These are phyloP conservation scores for Crucihimalaya himalaica DNA, from an alignment of 345 rosid genomes.

Conservation along the genomic window DNA sequence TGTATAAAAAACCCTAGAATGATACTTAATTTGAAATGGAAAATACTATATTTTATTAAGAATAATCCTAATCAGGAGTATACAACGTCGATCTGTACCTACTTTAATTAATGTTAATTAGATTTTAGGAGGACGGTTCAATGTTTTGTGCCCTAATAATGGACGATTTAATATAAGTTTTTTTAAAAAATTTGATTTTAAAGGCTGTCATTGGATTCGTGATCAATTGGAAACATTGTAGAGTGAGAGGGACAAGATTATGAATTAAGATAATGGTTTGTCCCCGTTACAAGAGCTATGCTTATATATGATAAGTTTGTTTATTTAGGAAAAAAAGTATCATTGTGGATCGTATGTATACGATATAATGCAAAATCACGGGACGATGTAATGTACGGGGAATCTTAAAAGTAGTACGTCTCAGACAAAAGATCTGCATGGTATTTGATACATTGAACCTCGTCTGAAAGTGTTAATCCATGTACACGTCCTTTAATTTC, in stretches of 20 bases:
- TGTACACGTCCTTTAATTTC: neutral
- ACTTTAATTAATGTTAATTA: constrained; percentile 2
- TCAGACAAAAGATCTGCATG: constrained; percentile 30
- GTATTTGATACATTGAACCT: constrained; percentile 37
- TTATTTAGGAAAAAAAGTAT: neutral
- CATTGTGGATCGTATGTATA: constrained; percentile 1
- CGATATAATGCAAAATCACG: neutral
- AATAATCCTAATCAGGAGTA: neutral
- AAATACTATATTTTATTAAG: neutral
- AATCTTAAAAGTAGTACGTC: constrained; percentile 22
- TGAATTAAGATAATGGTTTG: constrained; percentile 25
- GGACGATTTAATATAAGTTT: neutral
- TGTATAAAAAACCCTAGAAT: neutral
- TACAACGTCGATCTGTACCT: constrained; percentile 1
- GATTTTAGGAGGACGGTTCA: constrained; percentile 36
- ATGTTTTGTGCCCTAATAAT: constrained; percentile 18
- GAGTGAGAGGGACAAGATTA: constrained; percentile 30
- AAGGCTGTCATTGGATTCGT: constrained; percentile 31
- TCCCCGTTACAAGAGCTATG: constrained; percentile 22
- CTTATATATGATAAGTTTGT: neutral
- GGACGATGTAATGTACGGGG: constrained; percentile 29
- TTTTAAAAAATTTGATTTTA: neutral
- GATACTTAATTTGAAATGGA: neutral
- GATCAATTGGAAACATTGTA: constrained; percentile 14
- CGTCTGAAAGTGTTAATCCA: neutral